These are phyloP conservation scores for Zasmidium citrigriseum DNA, from an alignment of 2,329 filamentous ascomycete genomes.

Conservation along the genomic window DNA sequence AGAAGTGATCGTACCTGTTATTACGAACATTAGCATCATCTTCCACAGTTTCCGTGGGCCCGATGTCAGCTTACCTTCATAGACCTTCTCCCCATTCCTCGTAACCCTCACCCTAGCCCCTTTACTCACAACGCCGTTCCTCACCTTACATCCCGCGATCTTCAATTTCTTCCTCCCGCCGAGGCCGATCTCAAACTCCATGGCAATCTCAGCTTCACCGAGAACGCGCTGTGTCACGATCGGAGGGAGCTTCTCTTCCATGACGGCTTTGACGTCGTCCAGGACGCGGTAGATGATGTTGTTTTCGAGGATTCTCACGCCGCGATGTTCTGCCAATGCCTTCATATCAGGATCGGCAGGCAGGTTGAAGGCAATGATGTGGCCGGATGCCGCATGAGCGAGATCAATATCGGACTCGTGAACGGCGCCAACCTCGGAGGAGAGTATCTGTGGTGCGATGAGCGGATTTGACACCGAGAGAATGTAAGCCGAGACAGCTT, in stretches of 20 bases:
- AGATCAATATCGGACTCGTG: constrained; percentile 88
- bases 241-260: constrained; percentile 71
- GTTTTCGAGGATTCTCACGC: constrained; percentile 79
- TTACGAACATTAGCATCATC: constrained; percentile 7
- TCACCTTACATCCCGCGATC: constrained; percentile 84
- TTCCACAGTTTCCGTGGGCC: background rate
- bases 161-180: constrained; percentile 69
- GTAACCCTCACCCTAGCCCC: constrained; percentile 69
- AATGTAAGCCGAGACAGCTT: constrained; percentile 80
- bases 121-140: constrained; percentile 73
- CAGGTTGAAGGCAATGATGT: constrained; percentile 86
- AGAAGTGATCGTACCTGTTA: constrained; percentile 70
- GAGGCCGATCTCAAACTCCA: constrained; percentile 81
- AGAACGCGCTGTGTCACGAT: constrained; percentile 68
- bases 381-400: constrained; percentile 72
- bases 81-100: constrained; percentile 67
- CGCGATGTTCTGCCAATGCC: constrained; percentile 67
- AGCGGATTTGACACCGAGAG: constrained; percentile 81
- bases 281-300: constrained; percentile 82
- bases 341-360: constrained; percentile 65
- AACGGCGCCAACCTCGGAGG: constrained; percentile 74
- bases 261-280: constrained; percentile 67
- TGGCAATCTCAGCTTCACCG: constrained; percentile 83
- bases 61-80: constrained; percentile 69
- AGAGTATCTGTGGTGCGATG: constrained; percentile 74